Evolutionary conservation across 2,329 filamentous ascomycete genomes (phyloP).

Genomic region (Calonectria multiphialidica): DNA sequence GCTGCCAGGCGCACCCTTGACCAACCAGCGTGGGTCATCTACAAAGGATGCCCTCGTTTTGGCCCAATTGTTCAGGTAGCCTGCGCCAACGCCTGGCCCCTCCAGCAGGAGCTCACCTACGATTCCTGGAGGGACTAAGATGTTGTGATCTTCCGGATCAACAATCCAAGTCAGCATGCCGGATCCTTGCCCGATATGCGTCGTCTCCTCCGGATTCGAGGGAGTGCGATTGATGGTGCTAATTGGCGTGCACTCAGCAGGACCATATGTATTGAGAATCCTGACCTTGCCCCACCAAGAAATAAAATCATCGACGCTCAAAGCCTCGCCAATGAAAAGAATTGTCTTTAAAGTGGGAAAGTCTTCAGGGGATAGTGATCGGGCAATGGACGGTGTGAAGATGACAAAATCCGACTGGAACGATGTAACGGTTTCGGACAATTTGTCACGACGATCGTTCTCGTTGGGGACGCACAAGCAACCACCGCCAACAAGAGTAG

Average conservation of each 20-base stretch:
- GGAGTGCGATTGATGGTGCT: background rate
- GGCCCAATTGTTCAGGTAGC: slow-evolving; percentile 28
- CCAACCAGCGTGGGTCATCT: slow-evolving; percentile 40
- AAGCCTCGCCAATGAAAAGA: background rate
- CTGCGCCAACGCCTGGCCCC: slow-evolving; percentile 31
- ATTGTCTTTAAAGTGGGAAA: background rate
- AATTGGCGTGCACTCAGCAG: slow-evolving; percentile 13
- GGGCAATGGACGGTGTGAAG: slow-evolving; percentile 8
- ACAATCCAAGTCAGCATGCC: slow-evolving; percentile 34
- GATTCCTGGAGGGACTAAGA: slow-evolving; percentile 28
- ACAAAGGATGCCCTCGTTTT: slow-evolving; percentile 43
- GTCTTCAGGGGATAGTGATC: background rate
- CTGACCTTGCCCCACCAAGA: slow-evolving; percentile 47
- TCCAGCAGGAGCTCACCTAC: slow-evolving; percentile 40
- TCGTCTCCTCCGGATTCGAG: background rate
- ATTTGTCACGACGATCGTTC: background rate
- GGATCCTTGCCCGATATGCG: background rate
- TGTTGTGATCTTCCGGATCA: slow-evolving; percentile 29
- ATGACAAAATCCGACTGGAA: background rate
- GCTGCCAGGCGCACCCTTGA: slow-evolving; percentile 34
- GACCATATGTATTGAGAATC: slow-evolving; percentile 30
- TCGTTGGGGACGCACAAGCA: background rate
- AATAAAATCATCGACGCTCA: background rate
- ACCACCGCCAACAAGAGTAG: background rate
- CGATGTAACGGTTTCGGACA: background rate